These are phyloP conservation scores for Apiospora koreana DNA, from an alignment of 2,329 filamentous ascomycete genomes.

Conservation along the genomic window DNA sequence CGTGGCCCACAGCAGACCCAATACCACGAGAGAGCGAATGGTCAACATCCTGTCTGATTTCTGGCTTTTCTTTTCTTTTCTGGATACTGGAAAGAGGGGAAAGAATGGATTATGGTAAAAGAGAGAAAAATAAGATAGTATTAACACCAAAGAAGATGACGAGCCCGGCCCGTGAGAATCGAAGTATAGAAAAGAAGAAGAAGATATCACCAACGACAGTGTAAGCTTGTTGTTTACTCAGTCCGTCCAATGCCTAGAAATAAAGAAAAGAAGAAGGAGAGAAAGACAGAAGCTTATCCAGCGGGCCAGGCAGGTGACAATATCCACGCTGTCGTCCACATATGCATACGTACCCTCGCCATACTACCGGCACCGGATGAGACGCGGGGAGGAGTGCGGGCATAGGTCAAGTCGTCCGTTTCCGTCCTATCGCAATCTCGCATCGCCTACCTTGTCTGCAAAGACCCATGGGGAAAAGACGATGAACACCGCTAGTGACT, in stretches of 20 bases:
- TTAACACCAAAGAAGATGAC: not conserved
- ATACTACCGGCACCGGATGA: not conserved
- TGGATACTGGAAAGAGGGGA: not conserved
- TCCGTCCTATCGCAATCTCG: not conserved
- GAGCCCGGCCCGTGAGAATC: constrained; percentile 5
- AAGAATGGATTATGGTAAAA: not conserved
- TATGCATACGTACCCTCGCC: not conserved
- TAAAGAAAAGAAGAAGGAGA: not conserved
- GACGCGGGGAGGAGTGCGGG: not conserved
- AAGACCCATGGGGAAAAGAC: not conserved
- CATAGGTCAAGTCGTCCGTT: not conserved
- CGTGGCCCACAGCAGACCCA: constrained; percentile 21
- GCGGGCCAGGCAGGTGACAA: not conserved
- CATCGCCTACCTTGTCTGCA: not conserved
- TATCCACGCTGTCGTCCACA: not conserved
- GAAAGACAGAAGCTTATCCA: not conserved
- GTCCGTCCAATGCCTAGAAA: not conserved
- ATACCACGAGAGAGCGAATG: constrained; percentile 26
- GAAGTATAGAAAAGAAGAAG: not conserved
- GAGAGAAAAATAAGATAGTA: not conserved
- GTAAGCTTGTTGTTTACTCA: not conserved
- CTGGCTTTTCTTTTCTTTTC: constrained; percentile 9
- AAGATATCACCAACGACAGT: constrained; percentile 1
- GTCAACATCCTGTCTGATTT: constrained; percentile 26
- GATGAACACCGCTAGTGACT: no score